Evolutionary conservation across 768 basidiomycete species (phyloP), one percentile per base, ranked within the genome.

Genomic region (Suillus occidentalis): DNA sequence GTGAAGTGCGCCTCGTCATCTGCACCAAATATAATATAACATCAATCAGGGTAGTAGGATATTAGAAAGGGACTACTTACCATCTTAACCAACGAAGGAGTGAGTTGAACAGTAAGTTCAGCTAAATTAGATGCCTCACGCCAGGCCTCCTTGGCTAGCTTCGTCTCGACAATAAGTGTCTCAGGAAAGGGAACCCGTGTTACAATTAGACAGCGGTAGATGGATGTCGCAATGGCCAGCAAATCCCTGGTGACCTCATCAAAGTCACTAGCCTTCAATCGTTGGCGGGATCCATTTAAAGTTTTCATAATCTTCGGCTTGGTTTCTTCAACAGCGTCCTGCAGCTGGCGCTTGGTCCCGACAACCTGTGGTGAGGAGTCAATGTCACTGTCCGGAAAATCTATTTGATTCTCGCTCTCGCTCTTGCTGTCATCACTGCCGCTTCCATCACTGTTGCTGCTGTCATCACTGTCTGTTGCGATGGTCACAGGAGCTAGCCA

Each of bases 101-200:
- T 64, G 6, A 59, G 56, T 45, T 58, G 16, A 28, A 64, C 18
- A 12, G 36, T 43, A 9, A 64, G 55, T 1, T 16, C 36, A 22
- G 45, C 49, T 25, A 34, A 40, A 6, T 47, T 28, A 39, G 43
- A 64, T 28, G 64, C 49, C 20, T 61, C 40, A 2, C 6, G 9
- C 60, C 64, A 65, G 20, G 45, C 50, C 22, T 65, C 52, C 52
- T 45, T 36, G 4, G 64, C 64, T 13, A 65, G 13, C 50, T 37
- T 28, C 4, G n/a, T 61, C 60, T 65, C 60, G 6, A 55, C 28
- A 16, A 60, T 18, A 9, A 43, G 37, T 16, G 52, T 39, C n/a
- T 70, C 65, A 9, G 73, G 75, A 58, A 71, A 77, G 16, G 67
- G 68, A 6, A 65, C 63, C 1, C 50, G 31, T 2, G 70, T 71